Percentiles rank a stretch among this genome's conserved stretches.
Conservation (phyloP, 2,329 filamentous ascomycete genomes). For the Fusarium buxicola region DNA sequence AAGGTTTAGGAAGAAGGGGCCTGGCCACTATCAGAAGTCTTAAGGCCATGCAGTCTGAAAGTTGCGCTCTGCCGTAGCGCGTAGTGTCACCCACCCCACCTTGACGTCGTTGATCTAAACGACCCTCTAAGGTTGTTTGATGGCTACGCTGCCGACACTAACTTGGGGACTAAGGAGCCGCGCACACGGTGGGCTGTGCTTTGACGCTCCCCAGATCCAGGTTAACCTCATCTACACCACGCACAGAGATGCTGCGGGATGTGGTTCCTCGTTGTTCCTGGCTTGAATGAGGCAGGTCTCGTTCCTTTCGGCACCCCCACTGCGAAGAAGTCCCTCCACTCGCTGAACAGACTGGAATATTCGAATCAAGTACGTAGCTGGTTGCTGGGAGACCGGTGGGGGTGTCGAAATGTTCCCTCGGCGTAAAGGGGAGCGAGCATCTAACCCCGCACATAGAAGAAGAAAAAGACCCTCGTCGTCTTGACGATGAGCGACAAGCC, state of each 20-base stretch:
- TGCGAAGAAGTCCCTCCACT: not conserved
- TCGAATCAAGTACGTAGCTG: conserved; percentile 1
- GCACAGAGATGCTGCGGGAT: not conserved
- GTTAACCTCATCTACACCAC: not conserved
- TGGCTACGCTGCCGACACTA: conserved; percentile 12
- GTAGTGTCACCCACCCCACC: conserved; percentile 16
- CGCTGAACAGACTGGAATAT: not conserved
- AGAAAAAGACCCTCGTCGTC: conserved; percentile 4
- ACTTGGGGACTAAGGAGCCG: not conserved
- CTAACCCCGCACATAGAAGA: conserved; percentile 39
- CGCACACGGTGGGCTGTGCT: conserved; percentile 9
- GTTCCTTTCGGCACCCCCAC: conserved; percentile 1
- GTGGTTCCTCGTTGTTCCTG: conserved; percentile 15
- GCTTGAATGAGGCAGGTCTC: conserved; percentile 2
- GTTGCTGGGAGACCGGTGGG: conserved; percentile 26
- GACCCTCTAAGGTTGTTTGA: conserved; percentile 14
- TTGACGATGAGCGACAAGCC: conserved; percentile 7
- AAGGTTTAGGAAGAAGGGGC: too few relatives aligned
- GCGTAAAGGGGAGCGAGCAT: conserved; percentile 45
- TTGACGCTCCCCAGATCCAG: conserved; percentile 25
- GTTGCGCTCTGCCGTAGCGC: not conserved
- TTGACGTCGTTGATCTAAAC: conserved; percentile 14
- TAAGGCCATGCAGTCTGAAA: not conserved
- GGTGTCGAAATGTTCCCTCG: conserved; percentile 26
- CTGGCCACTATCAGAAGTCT: too few relatives aligned